Evolutionary conservation across 768 basidiomycete species (phyloP), one percentile per base, ranked within the genome.

Genomic region (Boletus speciosus): DNA sequence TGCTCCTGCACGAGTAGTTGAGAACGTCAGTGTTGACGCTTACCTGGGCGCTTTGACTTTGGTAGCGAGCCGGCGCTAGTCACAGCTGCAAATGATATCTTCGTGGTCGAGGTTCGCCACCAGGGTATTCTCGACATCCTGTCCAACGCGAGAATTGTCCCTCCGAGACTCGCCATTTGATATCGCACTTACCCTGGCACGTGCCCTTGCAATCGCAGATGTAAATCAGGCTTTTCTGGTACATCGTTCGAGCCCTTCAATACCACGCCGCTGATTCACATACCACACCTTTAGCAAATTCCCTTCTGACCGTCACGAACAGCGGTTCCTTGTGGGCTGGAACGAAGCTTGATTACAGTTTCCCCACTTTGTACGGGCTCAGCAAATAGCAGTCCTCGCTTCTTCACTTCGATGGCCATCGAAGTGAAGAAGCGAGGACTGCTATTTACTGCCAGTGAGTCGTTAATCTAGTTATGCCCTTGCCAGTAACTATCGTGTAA

Each of bases 111-210:
- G 29, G 29, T 7, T 29, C 29, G 91, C 44, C 91, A 94, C 62
- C 84, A 87, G 66, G 84, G 86, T 1, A 70, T 93, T 40, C 78
- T 91, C 48, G 92, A 93, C 73, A 62, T 90, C 56, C 61, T 93
- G 49, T 79, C 25, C 25, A 27, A 27, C 25, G 25, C 25, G 25
- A 6, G 25, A 27, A 27, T 27, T 6, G 6, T 27, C 25, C 25
- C 6, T 27, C 25, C 25, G 25, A 27, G 25, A 27, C 19, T 19
- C 19, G 25, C 25, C 25, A 6, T 29, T 29, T 9, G 29, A 29
- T 29, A 2, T 29, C 29, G 29, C 8, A 29, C 8, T 7, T 29
- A 9, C 6, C 29, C 29, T 8, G 29, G 29, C 29, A 29, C 29
- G 8, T 29, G 29, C 29, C 29, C 29, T 29, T 29, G 29, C 29